Evolutionary conservation across 1,139 yeast species (phyloP).

Genomic region (Pichia sp.): DNA sequence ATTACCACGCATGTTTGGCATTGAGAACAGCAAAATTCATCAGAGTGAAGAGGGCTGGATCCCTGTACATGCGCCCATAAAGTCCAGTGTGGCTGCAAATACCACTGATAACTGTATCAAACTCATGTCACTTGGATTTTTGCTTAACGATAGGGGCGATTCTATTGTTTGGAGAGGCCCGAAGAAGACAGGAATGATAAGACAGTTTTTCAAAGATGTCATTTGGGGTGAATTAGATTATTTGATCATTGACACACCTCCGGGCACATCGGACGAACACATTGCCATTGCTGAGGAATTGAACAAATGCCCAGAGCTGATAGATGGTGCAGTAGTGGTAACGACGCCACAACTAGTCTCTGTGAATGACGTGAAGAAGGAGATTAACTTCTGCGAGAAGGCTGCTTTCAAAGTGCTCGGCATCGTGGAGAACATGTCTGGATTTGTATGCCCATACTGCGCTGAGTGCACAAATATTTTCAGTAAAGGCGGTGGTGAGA

Average conservation of each 20-base stretch:
- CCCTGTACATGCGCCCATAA: slow-evolving; percentile 52
- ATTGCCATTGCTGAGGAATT: slow-evolving; percentile 93
- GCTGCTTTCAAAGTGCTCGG: slow-evolving; percentile 80
- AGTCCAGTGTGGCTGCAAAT: background rate
- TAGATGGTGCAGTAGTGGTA: slow-evolving; percentile 86
- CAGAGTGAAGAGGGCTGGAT: slow-evolving; percentile 86
- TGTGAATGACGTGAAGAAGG: slow-evolving; percentile 88
- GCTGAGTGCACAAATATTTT: slow-evolving; percentile 88
- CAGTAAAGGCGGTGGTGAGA: slow-evolving; percentile 88
- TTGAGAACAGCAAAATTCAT: slow-evolving; percentile 70
- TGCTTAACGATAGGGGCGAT: slow-evolving; percentile 75
- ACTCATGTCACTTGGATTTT: slow-evolving; percentile 85
- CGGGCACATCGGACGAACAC: slow-evolving; percentile 98
- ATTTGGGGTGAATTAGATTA: slow-evolving; percentile 85
- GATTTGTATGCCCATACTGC: slow-evolving; percentile 93
- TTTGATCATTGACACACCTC: slow-evolving; percentile 91
- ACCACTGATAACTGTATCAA: slow-evolving; percentile 26
- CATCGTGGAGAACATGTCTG: slow-evolving; percentile 93
- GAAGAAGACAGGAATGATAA: slow-evolving; percentile 94
- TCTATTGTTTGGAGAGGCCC: slow-evolving; percentile 99
- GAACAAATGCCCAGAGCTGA: slow-evolving; percentile 57
- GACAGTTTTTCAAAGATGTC: slow-evolving; percentile 87
- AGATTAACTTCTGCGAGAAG: slow-evolving; percentile 84
- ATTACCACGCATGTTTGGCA: slow-evolving; percentile 91
- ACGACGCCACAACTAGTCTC: slow-evolving; percentile 97